Conservation (phyloP, 2,329 filamentous ascomycete genomes). For the Fusarium burgessii region DNA sequence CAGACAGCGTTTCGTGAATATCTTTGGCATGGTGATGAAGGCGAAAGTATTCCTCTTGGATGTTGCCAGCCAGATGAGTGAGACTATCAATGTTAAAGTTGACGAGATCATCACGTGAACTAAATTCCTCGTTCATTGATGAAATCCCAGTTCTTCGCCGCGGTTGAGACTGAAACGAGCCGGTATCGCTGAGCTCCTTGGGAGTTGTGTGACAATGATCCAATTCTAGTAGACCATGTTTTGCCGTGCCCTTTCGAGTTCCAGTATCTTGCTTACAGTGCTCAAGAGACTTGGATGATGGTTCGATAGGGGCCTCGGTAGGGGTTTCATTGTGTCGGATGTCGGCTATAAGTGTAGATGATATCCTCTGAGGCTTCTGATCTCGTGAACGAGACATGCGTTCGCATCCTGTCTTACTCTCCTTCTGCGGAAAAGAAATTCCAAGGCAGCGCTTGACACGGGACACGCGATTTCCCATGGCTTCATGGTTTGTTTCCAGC, state of each 20-base stretch:
- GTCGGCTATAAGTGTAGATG: slow-evolving; percentile 13
- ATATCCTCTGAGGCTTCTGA: slow-evolving; percentile 29
- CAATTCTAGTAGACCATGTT: slow-evolving; percentile 20
- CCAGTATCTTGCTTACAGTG: slow-evolving; percentile 7
- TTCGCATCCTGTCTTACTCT: slow-evolving; percentile 15
- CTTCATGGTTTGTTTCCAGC: not conserved
- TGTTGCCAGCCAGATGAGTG: slow-evolving; percentile 15
- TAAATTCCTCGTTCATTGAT: slow-evolving; percentile 31
- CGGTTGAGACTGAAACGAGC: slow-evolving; percentile 20
- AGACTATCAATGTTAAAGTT: slow-evolving; percentile 32
- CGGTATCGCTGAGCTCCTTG: slow-evolving; percentile 12
- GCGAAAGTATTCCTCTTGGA: slow-evolving; percentile 28
- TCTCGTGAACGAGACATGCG: slow-evolving; percentile 27
- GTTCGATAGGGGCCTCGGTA: slow-evolving; percentile 5
- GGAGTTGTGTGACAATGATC: slow-evolving; percentile 8
- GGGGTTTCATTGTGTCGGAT: slow-evolving; percentile 11
- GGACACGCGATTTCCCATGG: not conserved
- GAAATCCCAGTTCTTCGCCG: slow-evolving; percentile 5
- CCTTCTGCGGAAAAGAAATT: not conserved
- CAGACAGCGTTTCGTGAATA: slow-evolving; percentile 32
- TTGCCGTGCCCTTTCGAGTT: not conserved
- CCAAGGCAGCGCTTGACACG: not conserved
- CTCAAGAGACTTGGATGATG: slow-evolving; percentile 16
- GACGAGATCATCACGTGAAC: slow-evolving; percentile 31
- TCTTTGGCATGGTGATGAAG: slow-evolving; percentile 40